Evolutionary conservation across 1,139 yeast genomes (phyloP), one percentile per base, ranked within the genome.

Genomic region (Hyphopichia khmerensis): DNA sequence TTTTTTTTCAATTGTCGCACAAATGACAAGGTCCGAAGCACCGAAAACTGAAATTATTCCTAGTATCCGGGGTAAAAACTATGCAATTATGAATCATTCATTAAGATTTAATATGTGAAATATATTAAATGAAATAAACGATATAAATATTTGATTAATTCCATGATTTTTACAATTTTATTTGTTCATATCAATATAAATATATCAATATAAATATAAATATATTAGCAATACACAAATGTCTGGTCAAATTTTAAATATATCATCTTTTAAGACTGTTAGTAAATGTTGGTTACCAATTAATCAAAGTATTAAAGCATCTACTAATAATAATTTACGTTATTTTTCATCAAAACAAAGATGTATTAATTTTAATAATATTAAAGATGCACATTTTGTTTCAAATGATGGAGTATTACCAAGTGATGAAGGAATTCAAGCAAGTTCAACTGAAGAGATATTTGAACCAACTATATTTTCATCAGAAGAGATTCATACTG

Each of bases 241-340:
- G 73, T 59, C 60, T 42, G 48, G 61, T 39, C 57, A 59, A 53
- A 69, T 70, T 35, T 54, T 68, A 38, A 64, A 61, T 48, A 60
- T 72, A 36, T 56, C 73, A 36, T 54, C 69, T 29, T 67, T 62
- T 57, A 69, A 65, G 53, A 70, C 77, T 41, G 75, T 77, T 46
- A 58, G 76, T 41, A 68, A 75, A 52, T 71, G 75, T 51, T 72
- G 77, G 76, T 53, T 72, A 23, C 77, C 77, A 42, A 51, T 56
- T 18, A 54, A 52, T 35, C 49, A 46, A 35, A 14, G 17, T 17
- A 14, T 15, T 14, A 47, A 45, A 40, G 47, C 37, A 11, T 35
- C 36, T 33, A 24, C 39, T 27, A 36, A 40, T 9, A 40, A 48
- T 43, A 46, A 43, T 36, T 43, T 47, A 44, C 55, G 64, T 40